Conservation (phyloP, 768 basidiomycete species). For the Xerocomus brunneocitrinus region DNA sequence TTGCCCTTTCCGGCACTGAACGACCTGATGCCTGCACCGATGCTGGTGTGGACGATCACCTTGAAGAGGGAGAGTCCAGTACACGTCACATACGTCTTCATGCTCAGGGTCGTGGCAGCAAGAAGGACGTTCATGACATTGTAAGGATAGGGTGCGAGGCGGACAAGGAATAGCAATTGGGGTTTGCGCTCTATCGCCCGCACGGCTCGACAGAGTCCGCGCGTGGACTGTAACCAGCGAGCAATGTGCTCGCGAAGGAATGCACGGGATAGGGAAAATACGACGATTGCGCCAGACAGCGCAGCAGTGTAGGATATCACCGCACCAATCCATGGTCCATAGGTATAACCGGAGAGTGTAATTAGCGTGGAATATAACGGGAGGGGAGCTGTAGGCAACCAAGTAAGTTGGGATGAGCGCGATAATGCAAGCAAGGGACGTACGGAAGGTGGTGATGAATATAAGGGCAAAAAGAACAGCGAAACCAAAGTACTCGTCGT, state of each 20-base stretch:
- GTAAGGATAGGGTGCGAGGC: conserved; percentile 87
- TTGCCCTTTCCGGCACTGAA: conserved; percentile 54
- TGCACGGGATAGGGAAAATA: conserved; percentile 74
- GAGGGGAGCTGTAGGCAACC: conserved; percentile 58
- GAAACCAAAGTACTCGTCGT: conserved; percentile 69
- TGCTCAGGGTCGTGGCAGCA: conserved; percentile 75
- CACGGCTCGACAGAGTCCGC: conserved; percentile 74
- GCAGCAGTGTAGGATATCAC: conserved; percentile 85
- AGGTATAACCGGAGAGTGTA: conserved; percentile 87
- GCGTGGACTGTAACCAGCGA: conserved; percentile 65
- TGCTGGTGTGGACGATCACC: conserved; percentile 83
- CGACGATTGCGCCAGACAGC: conserved; percentile 75
- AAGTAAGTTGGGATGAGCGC: conserved; percentile 8
- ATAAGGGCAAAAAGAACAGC: conserved; percentile 77
- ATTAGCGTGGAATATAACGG: conserved; percentile 94
- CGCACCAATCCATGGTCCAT: conserved; percentile 79
- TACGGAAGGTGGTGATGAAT: conserved; percentile 84
- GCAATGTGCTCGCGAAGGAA: conserved; percentile 69
- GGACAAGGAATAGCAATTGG: conserved; percentile 84
- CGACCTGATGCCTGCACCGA: conserved; percentile 83
- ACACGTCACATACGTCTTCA: conserved; percentile 73
- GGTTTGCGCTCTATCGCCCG: conserved; percentile 85
- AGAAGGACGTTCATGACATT: conserved; percentile 95
- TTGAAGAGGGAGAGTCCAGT: conserved; percentile 86
- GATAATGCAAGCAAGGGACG: conserved; percentile 29